A percentile compares a stretch with the other conserved stretches of the same genome.
These are phyloP conservation scores for Termitomyces sp. DNA, from an alignment of 768 basidiomycete species.

Conservation along the genomic window DNA sequence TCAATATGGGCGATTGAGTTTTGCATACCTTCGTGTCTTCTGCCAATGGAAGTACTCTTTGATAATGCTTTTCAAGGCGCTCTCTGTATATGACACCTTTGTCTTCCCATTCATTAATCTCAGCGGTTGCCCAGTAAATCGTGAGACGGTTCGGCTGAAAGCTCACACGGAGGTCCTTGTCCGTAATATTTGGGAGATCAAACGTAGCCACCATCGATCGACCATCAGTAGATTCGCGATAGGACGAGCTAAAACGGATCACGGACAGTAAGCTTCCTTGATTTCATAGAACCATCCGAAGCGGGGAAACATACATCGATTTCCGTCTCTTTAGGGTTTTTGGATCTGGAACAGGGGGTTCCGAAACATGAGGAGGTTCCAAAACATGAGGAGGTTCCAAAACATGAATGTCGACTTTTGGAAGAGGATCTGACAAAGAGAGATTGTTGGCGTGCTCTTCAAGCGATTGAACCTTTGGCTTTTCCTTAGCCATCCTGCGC, in stretches of 20 bases:
- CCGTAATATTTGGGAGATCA: constrained; percentile 62
- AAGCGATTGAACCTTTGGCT: constrained; percentile 66
- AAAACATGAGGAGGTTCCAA: constrained; percentile 33
- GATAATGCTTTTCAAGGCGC: constrained; percentile 54
- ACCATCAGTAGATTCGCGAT: constrained; percentile 68
- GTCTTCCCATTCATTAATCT: constrained; percentile 57
- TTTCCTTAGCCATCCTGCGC: constrained; percentile 58
- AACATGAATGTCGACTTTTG: constrained; percentile 28
- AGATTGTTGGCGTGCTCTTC: constrained; percentile 38
- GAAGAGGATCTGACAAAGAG: constrained; percentile 24
- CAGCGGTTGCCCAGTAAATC: constrained; percentile 61
- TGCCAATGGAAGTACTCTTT: constrained; percentile 64
- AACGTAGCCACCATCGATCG: constrained; percentile 66
- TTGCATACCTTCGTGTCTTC: constrained; percentile 62
- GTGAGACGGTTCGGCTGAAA: constrained; percentile 58
- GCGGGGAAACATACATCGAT: constrained; percentile 46
- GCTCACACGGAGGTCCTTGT: constrained; percentile 72
- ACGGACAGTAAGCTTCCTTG: constrained; percentile 5
- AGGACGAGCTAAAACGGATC: constrained; percentile 44
- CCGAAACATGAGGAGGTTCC: constrained; percentile 33
- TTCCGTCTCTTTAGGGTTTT: constrained; percentile 52
- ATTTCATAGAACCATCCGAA: constrained; percentile 9
- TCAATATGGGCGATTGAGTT: neutral
- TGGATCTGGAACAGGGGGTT: constrained; percentile 29
- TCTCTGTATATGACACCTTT: constrained; percentile 57